phyloP scores from a whole-genome alignment of 495 filamentous ascomycete species.

The Recurvomyces mirabilis region DNA sequence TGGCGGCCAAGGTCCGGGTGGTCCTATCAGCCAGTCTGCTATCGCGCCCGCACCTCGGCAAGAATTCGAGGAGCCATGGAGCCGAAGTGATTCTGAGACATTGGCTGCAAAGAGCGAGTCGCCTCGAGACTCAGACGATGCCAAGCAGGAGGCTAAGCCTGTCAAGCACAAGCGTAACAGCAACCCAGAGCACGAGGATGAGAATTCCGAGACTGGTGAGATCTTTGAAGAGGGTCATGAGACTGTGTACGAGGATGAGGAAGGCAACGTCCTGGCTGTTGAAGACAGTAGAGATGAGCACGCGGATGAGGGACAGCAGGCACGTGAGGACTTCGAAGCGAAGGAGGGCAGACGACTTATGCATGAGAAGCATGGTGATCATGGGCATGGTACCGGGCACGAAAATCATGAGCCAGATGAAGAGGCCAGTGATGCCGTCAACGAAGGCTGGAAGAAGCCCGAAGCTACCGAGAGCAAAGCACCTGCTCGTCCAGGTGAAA shows the following conservation, averaged over 20 bases:
- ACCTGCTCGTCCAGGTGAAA: slow-evolving; percentile 9
- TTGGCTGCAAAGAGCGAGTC: slow-evolving; percentile 27
- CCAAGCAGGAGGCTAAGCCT: slow-evolving; percentile 13
- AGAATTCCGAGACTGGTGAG: slow-evolving; percentile 17
- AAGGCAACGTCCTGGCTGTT: slow-evolving; percentile 69
- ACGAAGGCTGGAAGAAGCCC: slow-evolving; percentile 6
- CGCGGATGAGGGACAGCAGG: slow-evolving; percentile 23
- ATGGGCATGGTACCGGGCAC: slow-evolving; percentile 26
- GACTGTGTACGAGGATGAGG: slow-evolving; percentile 72
- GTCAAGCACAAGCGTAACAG: slow-evolving; percentile 10
- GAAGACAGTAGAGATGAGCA: slow-evolving; percentile 21
- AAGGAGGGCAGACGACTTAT: slow-evolving; percentile 41
- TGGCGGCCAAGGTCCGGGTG: slow-evolving; percentile 64
- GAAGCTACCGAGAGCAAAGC: slow-evolving; percentile 3
- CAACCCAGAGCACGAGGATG: neutral
- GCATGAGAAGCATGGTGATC: slow-evolving; percentile 39
- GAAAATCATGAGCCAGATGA: slow-evolving; percentile 16
- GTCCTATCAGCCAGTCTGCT: slow-evolving; percentile 82
- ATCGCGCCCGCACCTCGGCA: slow-evolving; percentile 60
- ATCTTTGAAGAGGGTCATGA: slow-evolving; percentile 72
- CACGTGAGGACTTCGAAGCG: slow-evolving; percentile 39
- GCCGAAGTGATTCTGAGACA: slow-evolving; percentile 30
- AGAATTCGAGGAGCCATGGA: slow-evolving; percentile 17
- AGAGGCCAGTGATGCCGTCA: neutral
- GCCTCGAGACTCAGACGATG: slow-evolving; percentile 20